Conservation (phyloP, 1,284 basidiomycete genomes). For the Ustilago shanxiensis region DNA sequence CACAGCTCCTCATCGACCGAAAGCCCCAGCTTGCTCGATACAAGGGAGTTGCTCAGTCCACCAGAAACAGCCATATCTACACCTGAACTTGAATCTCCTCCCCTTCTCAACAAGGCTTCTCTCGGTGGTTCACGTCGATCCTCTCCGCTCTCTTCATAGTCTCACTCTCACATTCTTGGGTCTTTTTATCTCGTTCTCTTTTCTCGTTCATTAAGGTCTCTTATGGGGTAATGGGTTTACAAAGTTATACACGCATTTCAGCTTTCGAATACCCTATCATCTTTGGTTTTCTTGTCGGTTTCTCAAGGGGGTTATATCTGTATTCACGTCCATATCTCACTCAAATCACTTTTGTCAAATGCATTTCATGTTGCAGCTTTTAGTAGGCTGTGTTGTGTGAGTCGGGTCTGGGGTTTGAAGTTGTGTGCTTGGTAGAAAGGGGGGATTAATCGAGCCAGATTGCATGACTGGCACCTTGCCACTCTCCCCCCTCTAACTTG, state of each 20-base stretch:
- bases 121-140: not conserved
- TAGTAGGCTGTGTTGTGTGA: no score
- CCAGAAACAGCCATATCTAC: slow-evolving; percentile 36
- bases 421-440: not conserved
- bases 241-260: slow-evolving; percentile 12
- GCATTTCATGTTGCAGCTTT: not conserved
- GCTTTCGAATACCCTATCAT: no score
- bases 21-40: slow-evolving; percentile 28
- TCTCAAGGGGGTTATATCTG: slow-evolving; percentile 1
- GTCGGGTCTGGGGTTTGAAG: no score
- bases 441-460: slow-evolving; percentile 57
- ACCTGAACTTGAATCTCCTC: slow-evolving; percentile 34
- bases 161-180: not conserved
- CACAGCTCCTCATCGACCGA: slow-evolving; percentile 29
- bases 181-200: not conserved
- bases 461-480: slow-evolving; percentile 65
- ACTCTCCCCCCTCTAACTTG: not conserved
- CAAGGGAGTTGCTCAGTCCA: slow-evolving; percentile 27
- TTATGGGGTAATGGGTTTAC: slow-evolving; percentile 11
- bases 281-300: not conserved
- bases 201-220: slow-evolving; percentile 10
- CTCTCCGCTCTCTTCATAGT: slow-evolving; percentile 20
- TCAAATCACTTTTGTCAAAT: not conserved
- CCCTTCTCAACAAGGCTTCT: not conserved
- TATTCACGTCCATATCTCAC: not conserved